Base-by-base conservation (phyloP, 164 flowering plant species). In the Hamamelis virginiana region DNA sequence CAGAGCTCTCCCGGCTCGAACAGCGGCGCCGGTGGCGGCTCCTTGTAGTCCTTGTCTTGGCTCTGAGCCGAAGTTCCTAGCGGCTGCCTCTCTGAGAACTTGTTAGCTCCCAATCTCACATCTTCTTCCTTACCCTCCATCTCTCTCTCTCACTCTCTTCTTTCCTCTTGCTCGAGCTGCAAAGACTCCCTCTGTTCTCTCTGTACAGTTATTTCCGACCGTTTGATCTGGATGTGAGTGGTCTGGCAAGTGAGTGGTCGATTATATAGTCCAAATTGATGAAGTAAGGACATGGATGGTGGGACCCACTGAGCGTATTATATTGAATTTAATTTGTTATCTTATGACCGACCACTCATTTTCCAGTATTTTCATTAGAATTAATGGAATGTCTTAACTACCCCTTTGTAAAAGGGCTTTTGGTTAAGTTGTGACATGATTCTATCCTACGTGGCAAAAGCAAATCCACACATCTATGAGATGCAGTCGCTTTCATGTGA, bases 41-140 rank as follows among this genome's bases (percentile, higher is more conserved):
- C 87, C 71, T 52, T 74, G 80, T 83, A 83, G 78, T 83, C 84
- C 84, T 79, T 83, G 55, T 69, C 78, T 18, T 75, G 73, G 70
- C 65, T 76, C 76, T 83, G 84, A 12, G 86, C 84, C 26, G 84
- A 69, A 65, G 83, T 83, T 11, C 86, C 86, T 28, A 83, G 73
- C 28, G 86, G 86, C 70, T 83, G 84, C 65, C 81, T 72, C 79
- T 83, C 84, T 0, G 76, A 11, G 76, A 60, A 83, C 75, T 79
- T 81, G 81, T 77, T 83, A 18, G 86, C 86, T 69, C 86, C 86
- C 55, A 81, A 9, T 23, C 75, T 70, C 9, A 83, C 86, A 70
- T 83, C 86, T 68, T 83, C 84, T 67, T 83, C 86, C 53, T 75
- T 83, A 13, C 78, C 86, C 73, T 83, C 84, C 86, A 83, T 82